Conservation (phyloP, 139 green algal genomes). For the Chlorella sp. region DNA sequence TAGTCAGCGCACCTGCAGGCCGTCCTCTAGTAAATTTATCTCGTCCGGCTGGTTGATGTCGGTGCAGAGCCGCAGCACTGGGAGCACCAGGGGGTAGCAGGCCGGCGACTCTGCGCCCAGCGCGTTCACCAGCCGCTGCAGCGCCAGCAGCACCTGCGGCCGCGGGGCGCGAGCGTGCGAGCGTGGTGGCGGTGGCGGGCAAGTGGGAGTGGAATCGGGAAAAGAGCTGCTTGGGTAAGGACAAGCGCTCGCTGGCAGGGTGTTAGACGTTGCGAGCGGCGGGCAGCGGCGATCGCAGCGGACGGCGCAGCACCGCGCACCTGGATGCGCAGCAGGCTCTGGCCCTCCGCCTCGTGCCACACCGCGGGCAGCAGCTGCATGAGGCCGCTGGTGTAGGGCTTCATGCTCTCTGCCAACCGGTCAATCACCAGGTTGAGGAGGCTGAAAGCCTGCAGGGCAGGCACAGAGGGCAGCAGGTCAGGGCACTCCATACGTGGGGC, state of each 20-base stretch:
- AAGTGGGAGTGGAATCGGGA: background rate
- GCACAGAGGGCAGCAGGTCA: background rate
- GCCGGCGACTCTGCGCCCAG: conserved; percentile 58
- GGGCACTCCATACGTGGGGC: no score
- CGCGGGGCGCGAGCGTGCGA: no score
- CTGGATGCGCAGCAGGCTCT: conserved; percentile 84
- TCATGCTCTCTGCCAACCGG: conserved; percentile 58
- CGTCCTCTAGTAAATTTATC: conserved; percentile 90
- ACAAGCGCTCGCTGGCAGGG: no score
- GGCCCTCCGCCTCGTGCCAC: conserved; percentile 65
- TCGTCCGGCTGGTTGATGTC: conserved; percentile 76
- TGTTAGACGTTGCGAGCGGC: no score
- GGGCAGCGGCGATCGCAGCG: no score
- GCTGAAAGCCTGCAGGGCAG: conserved; percentile 69
- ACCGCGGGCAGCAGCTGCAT: conserved; percentile 69
- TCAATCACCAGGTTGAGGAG: conserved; percentile 81
- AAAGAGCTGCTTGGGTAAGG: no score
- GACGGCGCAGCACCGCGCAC: conserved; percentile 22
- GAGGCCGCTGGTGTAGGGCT: conserved; percentile 56
- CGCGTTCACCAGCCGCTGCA: conserved; percentile 79
- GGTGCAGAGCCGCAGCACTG: conserved; percentile 66
- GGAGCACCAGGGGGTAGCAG: conserved; percentile 67
- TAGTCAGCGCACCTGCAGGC: no score
- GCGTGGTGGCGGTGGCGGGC: background rate
- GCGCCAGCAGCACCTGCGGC: conserved; percentile 68